Percentiles rank a stretch among this genome's conserved stretches.
Evolutionary conservation across 768 basidiomycete genomes (phyloP).

Genomic region (Tricholoma sp.): DNA sequence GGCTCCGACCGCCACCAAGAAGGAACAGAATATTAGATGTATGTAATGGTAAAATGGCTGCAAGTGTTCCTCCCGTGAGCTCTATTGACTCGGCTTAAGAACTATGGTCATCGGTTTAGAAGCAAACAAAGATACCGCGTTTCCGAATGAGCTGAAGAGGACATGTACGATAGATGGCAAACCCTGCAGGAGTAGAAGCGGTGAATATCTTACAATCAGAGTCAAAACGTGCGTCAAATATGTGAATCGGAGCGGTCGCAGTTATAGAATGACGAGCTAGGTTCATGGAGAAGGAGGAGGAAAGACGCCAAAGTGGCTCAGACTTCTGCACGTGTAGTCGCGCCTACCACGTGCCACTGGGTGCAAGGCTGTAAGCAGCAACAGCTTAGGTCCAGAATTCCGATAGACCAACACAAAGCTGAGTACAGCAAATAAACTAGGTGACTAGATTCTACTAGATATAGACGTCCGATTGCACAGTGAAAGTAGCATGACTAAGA

Average conservation of each 20-base stretch:
- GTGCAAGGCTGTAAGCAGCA: no score
- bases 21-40: slow-evolving; percentile 81
- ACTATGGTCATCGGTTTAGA: background rate
- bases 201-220: slow-evolving; percentile 81
- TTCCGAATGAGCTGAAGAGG: slow-evolving; percentile 77
- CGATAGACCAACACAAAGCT: background rate
- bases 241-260: slow-evolving; percentile 65
- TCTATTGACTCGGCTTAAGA: slow-evolving; percentile 37
- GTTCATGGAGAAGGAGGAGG: slow-evolving; percentile 56
- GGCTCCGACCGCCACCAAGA: slow-evolving; percentile 82
- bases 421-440: background rate
- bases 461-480: background rate
- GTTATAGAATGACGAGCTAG: slow-evolving; percentile 81
- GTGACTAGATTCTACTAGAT: slow-evolving; percentile 5
- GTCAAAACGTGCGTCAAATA: slow-evolving; percentile 77
- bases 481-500: background rate
- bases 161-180: slow-evolving; percentile 74
- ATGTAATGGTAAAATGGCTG: slow-evolving; percentile 75
- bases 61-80: slow-evolving; percentile 71
- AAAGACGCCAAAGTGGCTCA: slow-evolving; percentile 1
- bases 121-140: slow-evolving; percentile 51
- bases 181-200: slow-evolving; percentile 71
- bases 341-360: background rate
- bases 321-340: background rate
- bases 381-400: background rate